These are phyloP conservation scores for Daldinia decipiens DNA, from an alignment of 495 filamentous ascomycete genomes.

Conservation along the genomic window DNA sequence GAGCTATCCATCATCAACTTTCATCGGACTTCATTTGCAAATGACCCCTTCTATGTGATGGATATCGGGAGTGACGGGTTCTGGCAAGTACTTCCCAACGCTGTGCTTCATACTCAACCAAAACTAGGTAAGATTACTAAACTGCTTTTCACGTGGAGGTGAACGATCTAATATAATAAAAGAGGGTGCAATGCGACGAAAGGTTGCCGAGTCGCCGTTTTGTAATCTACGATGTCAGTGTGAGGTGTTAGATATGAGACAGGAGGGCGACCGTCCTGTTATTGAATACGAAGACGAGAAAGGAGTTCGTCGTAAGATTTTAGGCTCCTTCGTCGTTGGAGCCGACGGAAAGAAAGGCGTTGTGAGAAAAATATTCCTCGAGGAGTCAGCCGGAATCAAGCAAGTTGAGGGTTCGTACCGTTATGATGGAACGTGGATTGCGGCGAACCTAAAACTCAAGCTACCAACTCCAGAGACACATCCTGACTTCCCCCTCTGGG, in stretches of 20 bases:
- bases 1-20: slow-evolving; percentile 50
- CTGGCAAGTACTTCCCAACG: slow-evolving; percentile 38
- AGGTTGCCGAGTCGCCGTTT: slow-evolving; percentile 33
- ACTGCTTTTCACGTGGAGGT: not conserved
- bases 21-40: slow-evolving; percentile 31
- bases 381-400: slow-evolving; percentile 55
- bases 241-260: slow-evolving; percentile 47
- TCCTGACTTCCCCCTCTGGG: slow-evolving; percentile 61
- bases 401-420: slow-evolving; percentile 52
- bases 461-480: slow-evolving; percentile 60
- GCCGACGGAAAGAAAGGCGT: slow-evolving; percentile 65
- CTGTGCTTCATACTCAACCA: slow-evolving; percentile 44
- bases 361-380: slow-evolving; percentile 61
- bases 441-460: slow-evolving; percentile 60
- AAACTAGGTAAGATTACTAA: slow-evolving; percentile 34
- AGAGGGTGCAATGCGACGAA: slow-evolving; percentile 43
- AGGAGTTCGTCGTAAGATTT: slow-evolving; percentile 44
- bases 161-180: slow-evolving; percentile 19
- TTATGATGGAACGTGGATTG: slow-evolving; percentile 65
- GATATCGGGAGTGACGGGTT: slow-evolving; percentile 15
- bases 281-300: slow-evolving; percentile 50
- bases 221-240: slow-evolving; percentile 53
- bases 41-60: slow-evolving; percentile 27
- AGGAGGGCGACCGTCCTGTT: slow-evolving; percentile 48
- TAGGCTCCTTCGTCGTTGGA: slow-evolving; percentile 55